phyloP scores from a whole-genome alignment of 345 rosid species.

The Arabidopsis arenosa region DNA sequence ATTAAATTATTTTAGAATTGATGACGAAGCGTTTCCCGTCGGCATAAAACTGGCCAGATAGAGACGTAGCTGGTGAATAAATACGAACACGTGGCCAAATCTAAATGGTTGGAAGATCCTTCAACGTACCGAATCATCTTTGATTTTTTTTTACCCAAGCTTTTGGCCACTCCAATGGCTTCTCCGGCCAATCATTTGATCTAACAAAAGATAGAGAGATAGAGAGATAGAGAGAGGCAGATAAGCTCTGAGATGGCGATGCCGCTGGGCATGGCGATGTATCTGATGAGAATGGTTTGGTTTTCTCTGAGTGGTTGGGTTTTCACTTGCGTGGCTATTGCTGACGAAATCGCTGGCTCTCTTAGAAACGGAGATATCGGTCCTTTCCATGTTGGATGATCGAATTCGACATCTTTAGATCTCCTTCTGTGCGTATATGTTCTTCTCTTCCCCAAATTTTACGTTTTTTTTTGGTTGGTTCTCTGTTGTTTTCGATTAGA shows the following conservation, averaged over 20 bases:
- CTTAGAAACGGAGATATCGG: constrained; percentile 86
- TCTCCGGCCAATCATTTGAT: constrained; percentile 32
- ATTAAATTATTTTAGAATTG: background rate
- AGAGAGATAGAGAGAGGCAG: constrained; percentile 1
- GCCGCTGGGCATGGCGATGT: constrained; percentile 62
- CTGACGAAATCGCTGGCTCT: constrained; percentile 82
- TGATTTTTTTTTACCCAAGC: background rate
- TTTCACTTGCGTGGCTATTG: constrained; percentile 77
- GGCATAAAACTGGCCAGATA: constrained; percentile 23
- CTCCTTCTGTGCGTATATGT: constrained; percentile 18
- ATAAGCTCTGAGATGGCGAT: constrained; percentile 55
- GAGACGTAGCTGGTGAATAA: constrained; percentile 8
- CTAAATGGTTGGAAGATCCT: constrained; percentile 17
- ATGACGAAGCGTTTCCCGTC: constrained; percentile 25
- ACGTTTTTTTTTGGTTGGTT: background rate
- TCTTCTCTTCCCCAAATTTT: constrained; percentile 4
- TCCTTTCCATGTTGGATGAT: constrained; percentile 79
- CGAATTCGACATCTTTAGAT: constrained; percentile 13
- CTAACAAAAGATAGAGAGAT: constrained; percentile 12
- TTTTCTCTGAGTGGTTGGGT: constrained; percentile 72
- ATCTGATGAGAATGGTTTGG: constrained; percentile 76
- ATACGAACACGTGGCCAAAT: constrained; percentile 21
- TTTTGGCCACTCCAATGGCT: constrained; percentile 8
- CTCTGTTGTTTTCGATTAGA: constrained; percentile 15
- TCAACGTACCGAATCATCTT: constrained; percentile 1